Evolutionary conservation across 768 basidiomycete genomes (phyloP).

Genomic region (Boletus insuetus): DNA sequence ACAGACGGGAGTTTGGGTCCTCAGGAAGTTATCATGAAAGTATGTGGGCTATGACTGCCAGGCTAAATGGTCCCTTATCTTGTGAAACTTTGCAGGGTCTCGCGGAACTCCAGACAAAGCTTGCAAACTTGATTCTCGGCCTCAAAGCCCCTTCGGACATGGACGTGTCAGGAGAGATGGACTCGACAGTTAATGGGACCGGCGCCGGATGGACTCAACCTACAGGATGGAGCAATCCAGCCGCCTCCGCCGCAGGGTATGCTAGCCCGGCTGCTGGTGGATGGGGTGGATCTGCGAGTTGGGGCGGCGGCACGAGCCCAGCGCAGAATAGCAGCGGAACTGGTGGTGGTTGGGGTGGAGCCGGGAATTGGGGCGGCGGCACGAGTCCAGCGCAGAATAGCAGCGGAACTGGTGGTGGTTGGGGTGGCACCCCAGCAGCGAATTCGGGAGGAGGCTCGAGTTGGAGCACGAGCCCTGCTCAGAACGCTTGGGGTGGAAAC

Average conservation of each 20-base stretch:
- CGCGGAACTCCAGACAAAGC: constrained; percentile 73
- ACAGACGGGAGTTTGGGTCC: constrained; percentile 88
- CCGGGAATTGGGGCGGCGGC: constrained; percentile 22
- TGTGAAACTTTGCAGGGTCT: constrained; percentile 52
- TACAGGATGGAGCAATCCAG: constrained; percentile 27
- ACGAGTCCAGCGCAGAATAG: constrained; percentile 27
- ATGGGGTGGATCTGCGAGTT: constrained; percentile 27
- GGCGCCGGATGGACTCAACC: constrained; percentile 22
- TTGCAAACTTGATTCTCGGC: constrained; percentile 75
- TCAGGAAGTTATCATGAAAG: constrained; percentile 88
- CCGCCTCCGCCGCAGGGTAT: constrained; percentile 31
- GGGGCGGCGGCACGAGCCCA: constrained; percentile 28
- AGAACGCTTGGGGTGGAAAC: constrained; percentile 38
- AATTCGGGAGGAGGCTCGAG: constrained; percentile 23
- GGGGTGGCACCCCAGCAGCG: constrained; percentile 27
- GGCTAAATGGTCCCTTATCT: not conserved
- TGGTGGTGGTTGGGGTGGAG: constrained; percentile 30
- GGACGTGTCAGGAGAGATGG: constrained; percentile 45
- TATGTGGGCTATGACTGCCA: constrained; percentile 24
- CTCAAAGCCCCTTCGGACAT: constrained; percentile 63
- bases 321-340: constrained; percentile 23
- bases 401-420: constrained; percentile 16
- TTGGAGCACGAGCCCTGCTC: constrained; percentile 34
- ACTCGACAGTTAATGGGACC: constrained; percentile 27
- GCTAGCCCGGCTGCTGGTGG: constrained; percentile 31